These are phyloP conservation scores for Entoloma clypeatum DNA, from an alignment of 1,284 basidiomycete genomes.

Conservation along the genomic window DNA sequence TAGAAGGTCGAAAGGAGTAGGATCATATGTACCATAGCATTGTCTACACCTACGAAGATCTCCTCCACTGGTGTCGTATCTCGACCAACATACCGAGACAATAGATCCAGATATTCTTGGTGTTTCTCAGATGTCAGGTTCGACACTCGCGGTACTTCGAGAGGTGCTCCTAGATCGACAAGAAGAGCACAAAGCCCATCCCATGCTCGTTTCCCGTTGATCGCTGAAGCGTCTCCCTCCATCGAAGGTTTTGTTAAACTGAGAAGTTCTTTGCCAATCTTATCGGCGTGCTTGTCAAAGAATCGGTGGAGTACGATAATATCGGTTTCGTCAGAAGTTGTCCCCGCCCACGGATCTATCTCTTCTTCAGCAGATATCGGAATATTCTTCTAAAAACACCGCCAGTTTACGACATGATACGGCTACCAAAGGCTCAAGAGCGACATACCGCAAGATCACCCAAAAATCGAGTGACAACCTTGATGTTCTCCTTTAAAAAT, in stretches of 20 bases:
- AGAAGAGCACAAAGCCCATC: constrained; percentile 71
- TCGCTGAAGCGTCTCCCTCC: constrained; percentile 54
- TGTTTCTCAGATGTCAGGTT: constrained; percentile 48
- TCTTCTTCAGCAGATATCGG: constrained; percentile 49
- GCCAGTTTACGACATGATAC: constrained; percentile 10
- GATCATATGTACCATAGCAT: constrained; percentile 40
- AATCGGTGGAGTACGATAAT: constrained; percentile 79
- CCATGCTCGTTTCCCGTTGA: constrained; percentile 74
- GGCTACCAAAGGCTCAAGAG: background rate
- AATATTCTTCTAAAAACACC: constrained; percentile 48
- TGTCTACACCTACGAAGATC: constrained; percentile 64
- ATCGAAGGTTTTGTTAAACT: constrained; percentile 62
- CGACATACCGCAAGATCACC: constrained; percentile 71
- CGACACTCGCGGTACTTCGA: constrained; percentile 61
- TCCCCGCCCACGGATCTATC: constrained; percentile 68
- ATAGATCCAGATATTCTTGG: constrained; percentile 62
- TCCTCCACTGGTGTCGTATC: constrained; percentile 59
- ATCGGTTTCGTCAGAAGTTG: constrained; percentile 76
- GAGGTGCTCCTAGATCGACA: constrained; percentile 71
- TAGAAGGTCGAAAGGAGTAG: constrained; percentile 1
- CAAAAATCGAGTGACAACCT: constrained; percentile 78
- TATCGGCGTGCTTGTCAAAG: constrained; percentile 78
- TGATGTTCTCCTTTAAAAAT: constrained; percentile 75
- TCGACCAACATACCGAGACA: constrained; percentile 63
- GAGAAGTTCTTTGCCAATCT: constrained; percentile 79